Evolutionary conservation across 1,139 yeast genomes (phyloP).

Genomic region (Yamadazyma friedrichii): DNA sequence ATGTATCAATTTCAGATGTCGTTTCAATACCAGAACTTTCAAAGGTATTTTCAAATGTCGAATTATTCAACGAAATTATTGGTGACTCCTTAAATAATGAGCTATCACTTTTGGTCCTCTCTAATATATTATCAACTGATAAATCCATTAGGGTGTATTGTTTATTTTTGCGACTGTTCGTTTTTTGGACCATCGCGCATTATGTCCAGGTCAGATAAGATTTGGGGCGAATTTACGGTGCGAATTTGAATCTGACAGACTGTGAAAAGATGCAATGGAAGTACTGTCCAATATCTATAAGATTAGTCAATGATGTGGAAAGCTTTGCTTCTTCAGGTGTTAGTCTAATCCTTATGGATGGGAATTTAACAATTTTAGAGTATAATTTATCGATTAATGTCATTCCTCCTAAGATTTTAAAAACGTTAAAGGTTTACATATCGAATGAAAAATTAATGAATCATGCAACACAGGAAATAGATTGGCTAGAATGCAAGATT

Average conservation of each 20-base stretch:
- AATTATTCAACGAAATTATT: background rate
- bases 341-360: conserved; percentile 17
- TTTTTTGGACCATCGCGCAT: background rate
- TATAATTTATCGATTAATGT: conserved; percentile 14
- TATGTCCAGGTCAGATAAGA: no score
- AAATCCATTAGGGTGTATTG: conserved; percentile 3
- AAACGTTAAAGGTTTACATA: conserved; percentile 19
- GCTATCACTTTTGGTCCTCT: conserved; percentile 2
- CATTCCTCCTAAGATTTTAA: conserved; percentile 12
- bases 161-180: conserved; percentile 3
- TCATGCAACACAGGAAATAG: conserved; percentile 14
- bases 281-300: conserved; percentile 27
- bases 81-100: conserved; percentile 2
- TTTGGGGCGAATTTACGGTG: background rate
- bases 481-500: conserved; percentile 20
- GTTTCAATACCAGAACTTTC: background rate
- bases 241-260: background rate
- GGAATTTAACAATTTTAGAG: conserved; percentile 5
- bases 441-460: conserved; percentile 16
- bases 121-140: conserved; percentile 4
- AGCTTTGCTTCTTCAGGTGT: conserved; percentile 29
- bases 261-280: conserved; percentile 18
- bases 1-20: no score
- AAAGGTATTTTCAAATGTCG: background rate
- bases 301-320: conserved; percentile 20